Evolutionary conservation across 2,329 filamentous ascomycete genomes (phyloP).

Genomic region (Fusarium sp.): DNA sequence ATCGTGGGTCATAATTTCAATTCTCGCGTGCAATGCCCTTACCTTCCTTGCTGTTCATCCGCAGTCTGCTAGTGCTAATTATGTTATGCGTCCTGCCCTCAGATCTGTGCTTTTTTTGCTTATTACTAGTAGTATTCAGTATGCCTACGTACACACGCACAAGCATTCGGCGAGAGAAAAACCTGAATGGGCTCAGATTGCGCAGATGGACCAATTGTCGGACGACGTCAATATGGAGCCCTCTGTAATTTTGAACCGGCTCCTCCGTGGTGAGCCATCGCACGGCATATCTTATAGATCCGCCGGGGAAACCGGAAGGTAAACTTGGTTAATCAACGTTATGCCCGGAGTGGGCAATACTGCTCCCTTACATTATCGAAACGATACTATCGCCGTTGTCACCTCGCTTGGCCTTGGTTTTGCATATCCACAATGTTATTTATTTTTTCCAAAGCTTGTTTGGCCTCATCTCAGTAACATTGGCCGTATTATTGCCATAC

Average conservation of each 20-base stretch:
- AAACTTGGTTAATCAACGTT: slow-evolving; percentile 14
- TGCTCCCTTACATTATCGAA: slow-evolving; percentile 30
- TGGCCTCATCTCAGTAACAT: slow-evolving; percentile 11
- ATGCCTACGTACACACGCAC: slow-evolving; percentile 19
- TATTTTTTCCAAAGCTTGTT: slow-evolving; percentile 31
- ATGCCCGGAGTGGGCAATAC: slow-evolving; percentile 8
- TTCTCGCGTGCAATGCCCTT: slow-evolving; percentile 12
- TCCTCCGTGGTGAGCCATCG: slow-evolving; percentile 19
- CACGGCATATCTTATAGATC: slow-evolving; percentile 31
- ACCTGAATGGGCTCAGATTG: slow-evolving; percentile 30
- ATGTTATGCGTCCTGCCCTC: slow-evolving; percentile 32
- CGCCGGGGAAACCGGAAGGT: slow-evolving; percentile 32
- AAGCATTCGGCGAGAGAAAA: not conserved
- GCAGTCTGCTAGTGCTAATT: slow-evolving; percentile 11
- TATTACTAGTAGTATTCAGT: slow-evolving; percentile 14
- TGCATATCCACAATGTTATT: slow-evolving; percentile 13
- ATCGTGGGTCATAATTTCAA: slow-evolving; percentile 38
- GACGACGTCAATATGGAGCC: slow-evolving; percentile 32
- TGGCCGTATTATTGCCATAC: slow-evolving; percentile 12
- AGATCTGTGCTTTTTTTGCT: slow-evolving; percentile 13
- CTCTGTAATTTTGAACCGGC: slow-evolving; percentile 27
- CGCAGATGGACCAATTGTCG: slow-evolving; percentile 28
- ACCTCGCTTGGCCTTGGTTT: slow-evolving; percentile 2
- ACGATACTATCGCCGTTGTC: slow-evolving; percentile 32
- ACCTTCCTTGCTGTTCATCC: slow-evolving; percentile 15